Evolutionary conservation across 2,329 filamentous ascomycete species (phyloP).

Genomic region (Penicillium sp.): DNA sequence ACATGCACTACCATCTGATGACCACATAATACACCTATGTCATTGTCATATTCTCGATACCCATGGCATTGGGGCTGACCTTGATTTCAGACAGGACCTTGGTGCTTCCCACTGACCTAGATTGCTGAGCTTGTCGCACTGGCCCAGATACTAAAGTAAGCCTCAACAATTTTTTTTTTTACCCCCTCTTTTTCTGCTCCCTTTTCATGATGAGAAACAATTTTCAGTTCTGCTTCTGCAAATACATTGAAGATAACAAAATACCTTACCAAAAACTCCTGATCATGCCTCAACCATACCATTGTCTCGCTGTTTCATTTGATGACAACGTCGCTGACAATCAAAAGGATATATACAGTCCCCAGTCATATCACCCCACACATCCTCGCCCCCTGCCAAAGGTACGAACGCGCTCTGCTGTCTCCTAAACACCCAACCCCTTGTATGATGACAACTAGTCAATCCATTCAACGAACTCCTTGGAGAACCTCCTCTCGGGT

Average conservation of each 20-base stretch:
- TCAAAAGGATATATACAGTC: constrained; percentile 8
- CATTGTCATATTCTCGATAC: constrained; percentile 3
- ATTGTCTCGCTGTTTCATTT: constrained; percentile 11
- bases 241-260: constrained; percentile 54
- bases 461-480: constrained; percentile 58
- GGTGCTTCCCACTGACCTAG: not conserved
- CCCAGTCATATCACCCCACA: not conserved
- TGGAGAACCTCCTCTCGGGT: constrained; percentile 37
- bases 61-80: constrained; percentile 15
- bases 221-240: constrained; percentile 63
- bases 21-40: constrained; percentile 7
- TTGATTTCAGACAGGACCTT: constrained; percentile 11
- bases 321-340: constrained; percentile 19
- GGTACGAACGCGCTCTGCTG: constrained; percentile 19
- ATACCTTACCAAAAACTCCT: constrained; percentile 56
- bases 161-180: constrained; percentile 2
- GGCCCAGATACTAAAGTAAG: constrained; percentile 12
- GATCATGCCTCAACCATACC: constrained; percentile 28
- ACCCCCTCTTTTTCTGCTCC: constrained; percentile 2
- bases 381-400: constrained; percentile 6
- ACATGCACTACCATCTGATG: constrained; percentile 61
- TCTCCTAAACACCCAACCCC: constrained; percentile 7
- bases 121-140: constrained; percentile 9
- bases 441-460: constrained; percentile 57
- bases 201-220: constrained; percentile 47